Base-by-base conservation (phyloP, 306 rosid genomes). In the Vigna unguiculata region DNA sequence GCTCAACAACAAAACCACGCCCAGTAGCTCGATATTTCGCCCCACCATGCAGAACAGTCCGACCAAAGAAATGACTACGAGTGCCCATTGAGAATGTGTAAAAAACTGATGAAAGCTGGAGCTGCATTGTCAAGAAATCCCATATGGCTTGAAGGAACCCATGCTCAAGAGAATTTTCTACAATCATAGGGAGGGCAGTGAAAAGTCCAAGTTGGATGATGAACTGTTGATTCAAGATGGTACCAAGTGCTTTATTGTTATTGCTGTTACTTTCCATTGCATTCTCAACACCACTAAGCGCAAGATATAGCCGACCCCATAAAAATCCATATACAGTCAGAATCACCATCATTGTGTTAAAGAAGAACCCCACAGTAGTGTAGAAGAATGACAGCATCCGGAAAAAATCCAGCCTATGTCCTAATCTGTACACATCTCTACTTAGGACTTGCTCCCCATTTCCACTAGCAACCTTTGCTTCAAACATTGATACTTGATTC, bases 171-270 rank as follows among this genome's bases (percentile, higher is more conserved):
- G 88, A 78, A 70, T 78, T 85, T 55, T 85, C 83, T 38, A 85
- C 83, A 75, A 85, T 85, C 88, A 85, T 85, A 28, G 88, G 88
- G 74, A 85, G 88, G 46, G 88, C 88, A 32, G 88, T 78, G 79
- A 85, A 85, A 70, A 85, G 20, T 57, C 88, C 88, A 74, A 85
- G 85, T 62, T 85, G 88, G 52, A 85, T 78, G 43, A 85, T 55
- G 60, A 85, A 85, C 75, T 85, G 88, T 69, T 85, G 88, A 85
- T 85, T 85, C 72, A 85, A 78, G 72, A 85, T 78, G 53, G 88
- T 41, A 70, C 82, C 85, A 58, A 85, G 85, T 47, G 88, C 88
- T 78, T 85, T 78, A 58, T 85, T 85, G 78, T 85, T 41, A 78
- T 74, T 74, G 66, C 85, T 81, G 61, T 52, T 22, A 30, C 78